Conservation (phyloP, 164 flowering plant genomes). For the Houttuynia cordata region DNA sequence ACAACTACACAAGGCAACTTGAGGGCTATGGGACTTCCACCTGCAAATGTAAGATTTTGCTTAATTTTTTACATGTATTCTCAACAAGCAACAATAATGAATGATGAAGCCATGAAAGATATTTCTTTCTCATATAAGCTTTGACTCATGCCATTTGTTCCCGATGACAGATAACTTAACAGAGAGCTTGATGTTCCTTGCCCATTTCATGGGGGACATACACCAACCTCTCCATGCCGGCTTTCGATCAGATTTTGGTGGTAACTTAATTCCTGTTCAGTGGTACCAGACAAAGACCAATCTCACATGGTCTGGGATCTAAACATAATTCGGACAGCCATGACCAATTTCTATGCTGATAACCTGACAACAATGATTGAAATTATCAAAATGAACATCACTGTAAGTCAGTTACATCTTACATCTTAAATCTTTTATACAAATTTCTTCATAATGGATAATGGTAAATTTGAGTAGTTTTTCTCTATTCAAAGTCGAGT, state of each 20-base stretch:
- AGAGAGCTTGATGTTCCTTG: constrained; percentile 76
- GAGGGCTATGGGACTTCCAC: constrained; percentile 33
- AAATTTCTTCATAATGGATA: too few species aligned
- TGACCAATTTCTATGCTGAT: constrained; percentile 1
- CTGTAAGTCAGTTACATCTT: not conserved
- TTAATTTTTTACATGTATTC: not conserved
- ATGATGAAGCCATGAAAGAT: not conserved
- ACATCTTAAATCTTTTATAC: not conserved
- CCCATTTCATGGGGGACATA: constrained; percentile 73
- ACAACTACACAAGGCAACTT: constrained; percentile 76
- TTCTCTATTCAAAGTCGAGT: too few species aligned
- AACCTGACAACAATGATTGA: not conserved
- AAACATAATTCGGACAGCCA: constrained; percentile 4
- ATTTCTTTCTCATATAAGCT: too few species aligned
- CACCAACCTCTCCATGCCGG: constrained; percentile 33
- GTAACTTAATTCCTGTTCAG: constrained; percentile 1
- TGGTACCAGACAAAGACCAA: constrained; percentile 2
- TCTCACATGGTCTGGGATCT: constrained; percentile 5
- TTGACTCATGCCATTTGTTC: too few species aligned
- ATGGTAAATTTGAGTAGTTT: too few species aligned
- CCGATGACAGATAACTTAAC: constrained; percentile 66
- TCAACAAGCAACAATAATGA: too few species aligned
- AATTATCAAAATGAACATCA: constrained; percentile 3
- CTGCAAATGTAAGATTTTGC: constrained; percentile 6
- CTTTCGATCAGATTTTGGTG: constrained; percentile 1